These are phyloP conservation scores for Coffea humblotiana DNA, from an alignment of 305 asterid genomes.

Conservation along the genomic window DNA sequence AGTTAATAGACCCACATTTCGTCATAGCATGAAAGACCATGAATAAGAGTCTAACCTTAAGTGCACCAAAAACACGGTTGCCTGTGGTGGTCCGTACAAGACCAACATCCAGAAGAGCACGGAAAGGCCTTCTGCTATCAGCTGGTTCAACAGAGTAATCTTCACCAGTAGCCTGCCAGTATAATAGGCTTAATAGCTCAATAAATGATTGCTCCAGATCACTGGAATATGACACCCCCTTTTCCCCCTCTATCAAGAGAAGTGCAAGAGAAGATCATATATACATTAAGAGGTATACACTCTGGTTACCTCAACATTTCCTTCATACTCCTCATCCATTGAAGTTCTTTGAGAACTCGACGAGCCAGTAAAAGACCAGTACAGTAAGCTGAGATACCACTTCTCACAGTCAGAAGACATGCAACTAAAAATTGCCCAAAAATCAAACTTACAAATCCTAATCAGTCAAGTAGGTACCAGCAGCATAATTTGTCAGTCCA, in stretches of 20 bases:
- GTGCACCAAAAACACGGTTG: constrained; percentile 90
- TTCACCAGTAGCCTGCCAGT: constrained; percentile 80
- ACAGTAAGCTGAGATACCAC: constrained; percentile 63
- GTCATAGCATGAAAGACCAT: not conserved
- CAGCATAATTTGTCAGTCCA: constrained; percentile 82
- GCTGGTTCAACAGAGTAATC: constrained; percentile 94
- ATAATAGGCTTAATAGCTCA: not conserved
- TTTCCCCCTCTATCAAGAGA: not conserved
- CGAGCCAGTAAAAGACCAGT: constrained; percentile 92
- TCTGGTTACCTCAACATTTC: constrained; percentile 70
- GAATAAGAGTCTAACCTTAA: constrained; percentile 43
- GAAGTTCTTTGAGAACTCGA: constrained; percentile 73
- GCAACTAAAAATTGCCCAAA: not conserved
- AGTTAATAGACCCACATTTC: not conserved
- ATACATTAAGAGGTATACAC: not conserved
- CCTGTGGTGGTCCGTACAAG: constrained; percentile 87
- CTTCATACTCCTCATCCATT: constrained; percentile 84
- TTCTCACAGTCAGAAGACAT: not conserved
- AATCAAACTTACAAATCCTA: not conserved
- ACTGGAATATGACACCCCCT: not conserved
- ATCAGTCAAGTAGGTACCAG: constrained; percentile 40
- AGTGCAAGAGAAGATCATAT: not conserved
- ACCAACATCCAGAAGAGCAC: constrained; percentile 94
- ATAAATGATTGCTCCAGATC: not conserved
- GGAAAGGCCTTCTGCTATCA: constrained; percentile 91